phyloP scores from a whole-genome alignment of 2,329 filamentous ascomycete species.

The Colletotrichum lupini region DNA sequence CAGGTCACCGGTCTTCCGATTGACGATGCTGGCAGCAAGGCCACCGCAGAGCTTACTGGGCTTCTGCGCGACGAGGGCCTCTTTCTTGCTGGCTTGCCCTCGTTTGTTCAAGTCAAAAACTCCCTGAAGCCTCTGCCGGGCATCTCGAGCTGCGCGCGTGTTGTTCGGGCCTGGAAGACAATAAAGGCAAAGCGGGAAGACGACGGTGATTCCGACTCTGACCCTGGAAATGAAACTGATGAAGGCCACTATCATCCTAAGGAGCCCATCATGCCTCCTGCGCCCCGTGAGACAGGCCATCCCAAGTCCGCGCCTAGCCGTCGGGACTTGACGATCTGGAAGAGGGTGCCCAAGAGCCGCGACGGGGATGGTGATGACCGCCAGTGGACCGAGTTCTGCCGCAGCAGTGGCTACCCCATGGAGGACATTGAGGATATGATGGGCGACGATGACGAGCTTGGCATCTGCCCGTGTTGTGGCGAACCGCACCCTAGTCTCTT shows the following conservation, averaged over 20 bases:
- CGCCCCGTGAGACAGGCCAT: slow-evolving; percentile 54
- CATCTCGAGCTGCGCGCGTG: slow-evolving; percentile 52
- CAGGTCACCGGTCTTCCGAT: slow-evolving; percentile 63
- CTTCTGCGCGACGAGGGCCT: slow-evolving; percentile 66
- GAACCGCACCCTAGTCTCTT: slow-evolving; percentile 50
- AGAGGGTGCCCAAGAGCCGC: slow-evolving; percentile 56
- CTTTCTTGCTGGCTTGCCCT: slow-evolving; percentile 57
- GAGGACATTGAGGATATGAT: slow-evolving; percentile 43
- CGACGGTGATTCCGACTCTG: slow-evolving; percentile 39
- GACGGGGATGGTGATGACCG: slow-evolving; percentile 49
- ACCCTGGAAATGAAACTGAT: slow-evolving; percentile 40
- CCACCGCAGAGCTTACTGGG: slow-evolving; percentile 59
- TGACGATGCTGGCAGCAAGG: slow-evolving; percentile 60
- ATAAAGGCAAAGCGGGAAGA: slow-evolving; percentile 38
- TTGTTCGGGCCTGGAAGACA: slow-evolving; percentile 57
- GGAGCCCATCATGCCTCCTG: slow-evolving; percentile 49
- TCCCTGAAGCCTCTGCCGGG: slow-evolving; percentile 53
- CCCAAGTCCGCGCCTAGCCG: slow-evolving; percentile 49
- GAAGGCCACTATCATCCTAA: slow-evolving; percentile 43
- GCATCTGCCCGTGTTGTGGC: slow-evolving; percentile 53
- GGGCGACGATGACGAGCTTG: slow-evolving; percentile 44
- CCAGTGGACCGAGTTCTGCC: slow-evolving; percentile 61
- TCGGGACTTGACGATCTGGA: slow-evolving; percentile 61
- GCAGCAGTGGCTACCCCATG: slow-evolving; percentile 48
- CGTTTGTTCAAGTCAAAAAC: slow-evolving; percentile 54